Conservation (phyloP, 805 yeast species). For the Yarrowia yakushimensis region DNA sequence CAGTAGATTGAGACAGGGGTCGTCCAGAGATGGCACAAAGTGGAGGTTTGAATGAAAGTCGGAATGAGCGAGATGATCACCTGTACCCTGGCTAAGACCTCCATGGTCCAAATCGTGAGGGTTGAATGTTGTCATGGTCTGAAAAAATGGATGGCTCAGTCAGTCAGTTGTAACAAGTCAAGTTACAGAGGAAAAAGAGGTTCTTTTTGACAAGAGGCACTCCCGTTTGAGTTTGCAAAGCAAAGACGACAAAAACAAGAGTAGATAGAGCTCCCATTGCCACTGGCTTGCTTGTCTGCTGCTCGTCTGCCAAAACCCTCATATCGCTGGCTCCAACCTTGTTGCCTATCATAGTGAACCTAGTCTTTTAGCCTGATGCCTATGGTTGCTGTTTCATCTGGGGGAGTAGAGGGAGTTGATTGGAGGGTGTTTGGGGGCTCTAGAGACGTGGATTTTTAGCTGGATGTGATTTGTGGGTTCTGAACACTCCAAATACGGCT, state of each 20-base stretch:
- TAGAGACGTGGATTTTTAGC: too few species aligned
- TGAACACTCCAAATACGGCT: too few species aligned
- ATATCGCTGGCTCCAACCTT: background rate
- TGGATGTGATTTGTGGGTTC: too few species aligned
- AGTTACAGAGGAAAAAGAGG: too few species aligned
- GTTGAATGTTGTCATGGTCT: background rate
- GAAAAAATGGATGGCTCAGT: too few species aligned
- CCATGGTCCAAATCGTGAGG: background rate
- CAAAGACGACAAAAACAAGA: background rate
- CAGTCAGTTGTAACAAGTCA: too few species aligned
- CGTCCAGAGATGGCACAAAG: background rate
- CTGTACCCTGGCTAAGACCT: too few species aligned
- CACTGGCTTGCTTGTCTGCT: background rate
- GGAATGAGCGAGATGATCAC: too few species aligned
- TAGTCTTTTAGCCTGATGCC: background rate
- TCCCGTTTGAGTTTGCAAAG: background rate
- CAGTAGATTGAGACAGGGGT: conserved; percentile 2
- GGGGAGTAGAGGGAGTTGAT: background rate
- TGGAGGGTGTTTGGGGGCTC: too few species aligned
- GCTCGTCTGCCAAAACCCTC: background rate
- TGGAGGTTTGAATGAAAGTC: background rate
- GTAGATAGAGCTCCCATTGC: background rate
- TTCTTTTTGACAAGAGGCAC: background rate
- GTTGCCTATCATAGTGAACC: background rate
- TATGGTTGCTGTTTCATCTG: background rate